Evolutionary conservation across 495 filamentous ascomycete species (phyloP).

Genomic region (Trichoderma orchidacearum): DNA sequence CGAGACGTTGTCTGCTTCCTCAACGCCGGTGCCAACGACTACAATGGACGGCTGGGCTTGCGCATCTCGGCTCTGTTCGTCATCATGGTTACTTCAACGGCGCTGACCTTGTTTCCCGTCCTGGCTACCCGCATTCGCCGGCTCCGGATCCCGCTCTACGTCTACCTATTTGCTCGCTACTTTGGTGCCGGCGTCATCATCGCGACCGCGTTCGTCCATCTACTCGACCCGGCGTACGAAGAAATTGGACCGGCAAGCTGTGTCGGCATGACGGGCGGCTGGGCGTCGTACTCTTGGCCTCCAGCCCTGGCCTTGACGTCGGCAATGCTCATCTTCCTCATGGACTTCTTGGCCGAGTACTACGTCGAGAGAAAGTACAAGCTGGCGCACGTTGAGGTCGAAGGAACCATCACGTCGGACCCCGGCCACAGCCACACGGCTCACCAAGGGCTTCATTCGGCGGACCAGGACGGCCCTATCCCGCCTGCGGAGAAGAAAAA

Average conservation of each 20-base stretch:
- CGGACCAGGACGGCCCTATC: background rate
- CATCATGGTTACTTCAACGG: conserved; percentile 31
- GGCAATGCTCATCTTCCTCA: conserved; percentile 47
- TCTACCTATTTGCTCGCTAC: conserved; percentile 26
- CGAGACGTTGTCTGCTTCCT: conserved; percentile 12
- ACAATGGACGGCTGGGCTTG: conserved; percentile 36
- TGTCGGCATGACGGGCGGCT: background rate
- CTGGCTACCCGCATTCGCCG: background rate
- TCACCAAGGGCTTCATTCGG: background rate
- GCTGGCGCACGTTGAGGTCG: conserved; percentile 6
- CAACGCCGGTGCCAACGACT: conserved; percentile 17
- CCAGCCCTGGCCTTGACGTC: conserved; percentile 26
- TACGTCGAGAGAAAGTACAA: conserved; percentile 34
- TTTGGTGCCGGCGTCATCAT: conserved; percentile 66
- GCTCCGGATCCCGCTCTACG: conserved; percentile 3
- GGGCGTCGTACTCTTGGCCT: conserved; percentile 3
- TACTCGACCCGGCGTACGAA: conserved; percentile 10
- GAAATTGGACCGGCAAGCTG: background rate
- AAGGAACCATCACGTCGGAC: background rate
- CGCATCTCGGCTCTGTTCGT: conserved; percentile 50
- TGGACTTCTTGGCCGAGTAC: conserved; percentile 49
- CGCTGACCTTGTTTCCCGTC: background rate
- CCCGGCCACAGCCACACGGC: conserved; percentile 5
- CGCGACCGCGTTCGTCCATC: conserved; percentile 58
- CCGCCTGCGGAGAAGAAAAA: conserved; percentile 2